Base-by-base conservation (phyloP, 345 rosid species). In the Cardamine occulta region DNA sequence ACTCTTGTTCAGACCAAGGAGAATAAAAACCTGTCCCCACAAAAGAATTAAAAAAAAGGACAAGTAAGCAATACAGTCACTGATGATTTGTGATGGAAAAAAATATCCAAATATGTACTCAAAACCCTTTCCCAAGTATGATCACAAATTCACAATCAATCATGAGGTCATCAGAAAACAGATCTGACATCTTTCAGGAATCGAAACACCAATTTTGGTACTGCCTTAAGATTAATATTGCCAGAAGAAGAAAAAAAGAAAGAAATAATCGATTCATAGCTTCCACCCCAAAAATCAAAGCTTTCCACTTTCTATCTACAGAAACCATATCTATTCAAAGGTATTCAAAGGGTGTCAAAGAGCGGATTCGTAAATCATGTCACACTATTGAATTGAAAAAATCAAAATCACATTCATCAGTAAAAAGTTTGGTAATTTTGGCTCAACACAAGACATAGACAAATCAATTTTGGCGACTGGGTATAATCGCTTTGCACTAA, bases 161-260 rank as follows among this genome's bases (percentile, higher is more conserved):
- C 61, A 74, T 45, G 67, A 37, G 31, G 62, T 37, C 44, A 68
- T 61, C 49, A 68, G 37, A 75, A 75, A 42, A 76, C 45, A 77
- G 71, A 70, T 77, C 54, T 63, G 49, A 45, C 66, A 70, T 62
- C 51, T 76, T 61, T 61, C 17, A 45, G 37, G 12, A 48, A 47
- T 10, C 48, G 29, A 37, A 70, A 11, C 23, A 70, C 26, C 21
- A 6, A 1, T 37, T 58, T 28, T 60, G 53, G 24, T 34, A 67
- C 55, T 6, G 39, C 17, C 74, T n/a, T 5, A 42, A 23, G 61
- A 70, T 63, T 35, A 3, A 23, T 62, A 44, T 34, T 11, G 14
- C 51, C 52, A 69, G 29, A 18, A 13, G 24, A 28, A 3, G 28
- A 26, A 51, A 52, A 52, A 62, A 11, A 48, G 1, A n/a, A 58